Base-by-base conservation (phyloP, 129 eudicot genomes). In the Rutidosis leptorrhynchoides region DNA sequence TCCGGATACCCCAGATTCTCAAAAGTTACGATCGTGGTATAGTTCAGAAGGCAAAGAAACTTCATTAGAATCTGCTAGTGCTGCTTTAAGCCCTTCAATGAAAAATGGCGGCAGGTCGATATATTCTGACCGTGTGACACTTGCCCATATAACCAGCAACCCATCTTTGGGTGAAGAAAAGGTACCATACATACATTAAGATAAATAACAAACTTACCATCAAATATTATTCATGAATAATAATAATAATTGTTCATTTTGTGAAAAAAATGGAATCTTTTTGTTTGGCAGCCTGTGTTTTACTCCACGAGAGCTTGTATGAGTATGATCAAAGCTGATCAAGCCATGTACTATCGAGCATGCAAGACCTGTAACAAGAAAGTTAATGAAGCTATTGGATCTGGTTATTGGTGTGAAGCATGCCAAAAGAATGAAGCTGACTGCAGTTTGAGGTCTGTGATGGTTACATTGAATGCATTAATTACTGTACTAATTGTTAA, bases 341-440 rank as follows among this genome's bases (percentile, higher is more conserved):
- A 93, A 54, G 37, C 89, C 6, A 83, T 93, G 90, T 93, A 83
- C 79, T 93, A 93, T 68, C 84, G 87, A 30, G 99, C 99, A 32
- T 93, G 99, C 82, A 93, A 89, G 81, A 82, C 92, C 16, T 93
- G 99, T 58, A 82, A 81, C 84, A 93, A 86, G 80, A 93, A 93
- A 71, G 99, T 93, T 21, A 93, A 87, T 29, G 88, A 86, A 65
- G 86, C 85, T 46, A 56, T 93, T 63, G 99, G 84, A 8, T 88
- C 95, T 69, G 99, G 99, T 19, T 93, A 80, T 67, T 89, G 96
- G 95, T 93, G 99, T 67, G 95, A 89, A 78, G 89, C 80, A 17
- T 93, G 99, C 72, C 89, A 84, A 71, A 89, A 89, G 83, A 84
- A 82, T 22, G 87, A 82, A 17, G 70, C 49, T 1, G 83, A 82